Conservation (phyloP, 116 monocot species). For the Phalaenopsis hybrid region DNA sequence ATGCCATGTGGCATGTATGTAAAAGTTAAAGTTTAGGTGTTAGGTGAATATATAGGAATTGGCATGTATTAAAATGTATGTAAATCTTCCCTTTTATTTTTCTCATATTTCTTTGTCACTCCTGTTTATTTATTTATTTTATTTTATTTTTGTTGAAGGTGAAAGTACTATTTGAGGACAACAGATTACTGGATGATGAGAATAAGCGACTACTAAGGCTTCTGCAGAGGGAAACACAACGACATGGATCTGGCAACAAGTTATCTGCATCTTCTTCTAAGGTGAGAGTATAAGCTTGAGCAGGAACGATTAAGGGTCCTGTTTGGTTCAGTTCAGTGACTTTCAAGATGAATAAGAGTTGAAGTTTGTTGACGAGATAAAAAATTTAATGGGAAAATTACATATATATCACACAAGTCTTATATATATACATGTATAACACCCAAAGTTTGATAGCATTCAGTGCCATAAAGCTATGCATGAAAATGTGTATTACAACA, state of each 20-base stretch:
- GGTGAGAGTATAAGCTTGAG: conserved; percentile 33
- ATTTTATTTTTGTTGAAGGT: conserved; percentile 58
- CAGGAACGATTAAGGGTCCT: neutral
- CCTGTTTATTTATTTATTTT: neutral
- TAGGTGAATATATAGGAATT: too few species aligned
- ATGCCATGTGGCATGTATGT: too few species aligned
- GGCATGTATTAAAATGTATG: too few species aligned
- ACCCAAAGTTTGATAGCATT: too few species aligned
- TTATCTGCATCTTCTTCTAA: conserved; percentile 31
- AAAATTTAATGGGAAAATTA: neutral
- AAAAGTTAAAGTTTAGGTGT: too few species aligned
- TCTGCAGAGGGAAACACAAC: conserved; percentile 35
- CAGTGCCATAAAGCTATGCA: too few species aligned
- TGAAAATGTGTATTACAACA: too few species aligned
- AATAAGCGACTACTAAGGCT: conserved; percentile 54
- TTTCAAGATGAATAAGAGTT: too few species aligned
- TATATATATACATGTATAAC: too few species aligned
- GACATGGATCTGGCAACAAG: conserved; percentile 35
- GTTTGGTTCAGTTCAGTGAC: neutral
- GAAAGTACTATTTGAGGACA: conserved; percentile 61
- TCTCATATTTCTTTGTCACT: neutral
- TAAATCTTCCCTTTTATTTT: too few species aligned
- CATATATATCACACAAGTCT: too few species aligned
- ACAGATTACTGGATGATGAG: conserved; percentile 61
- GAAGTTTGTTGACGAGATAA: neutral